These are phyloP conservation scores for Cyberlindnera xishuangbannaensis DNA, from an alignment of 805 yeast genomes.

Conservation along the genomic window DNA sequence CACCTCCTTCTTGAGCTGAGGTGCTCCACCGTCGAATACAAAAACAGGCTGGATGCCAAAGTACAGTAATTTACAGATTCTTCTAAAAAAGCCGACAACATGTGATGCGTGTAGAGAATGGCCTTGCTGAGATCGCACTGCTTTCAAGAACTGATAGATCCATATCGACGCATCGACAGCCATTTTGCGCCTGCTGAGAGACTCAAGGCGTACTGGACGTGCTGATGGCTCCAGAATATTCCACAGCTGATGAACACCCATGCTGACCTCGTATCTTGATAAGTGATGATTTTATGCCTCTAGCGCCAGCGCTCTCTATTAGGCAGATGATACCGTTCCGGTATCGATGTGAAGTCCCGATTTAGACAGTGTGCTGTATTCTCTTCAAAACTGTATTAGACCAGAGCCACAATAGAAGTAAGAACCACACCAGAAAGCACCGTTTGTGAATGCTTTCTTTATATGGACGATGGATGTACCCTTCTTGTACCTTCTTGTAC, in stretches of 20 bases:
- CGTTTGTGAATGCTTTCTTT: too few species aligned
- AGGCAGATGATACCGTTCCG: too few species aligned
- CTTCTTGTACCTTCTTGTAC: too few species aligned
- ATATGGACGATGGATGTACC: too few species aligned
- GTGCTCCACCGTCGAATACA: constrained; percentile 96
- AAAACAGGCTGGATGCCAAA: constrained; percentile 86
- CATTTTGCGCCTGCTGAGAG: constrained; percentile 66
- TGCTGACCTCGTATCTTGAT: too few species aligned
- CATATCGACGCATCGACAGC: constrained; percentile 99
- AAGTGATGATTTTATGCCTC: too few species aligned
- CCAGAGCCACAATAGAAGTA: too few species aligned
- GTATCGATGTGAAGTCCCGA: too few species aligned
- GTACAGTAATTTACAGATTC: constrained; percentile 84
- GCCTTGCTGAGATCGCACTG: constrained; percentile 85
- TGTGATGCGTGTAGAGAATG: constrained; percentile 74
- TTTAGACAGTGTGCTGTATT: too few species aligned
- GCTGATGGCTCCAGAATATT: constrained; percentile 85
- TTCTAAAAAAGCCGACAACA: constrained; percentile 89
- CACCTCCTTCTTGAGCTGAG: constrained; percentile 72
- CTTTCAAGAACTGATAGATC: constrained; percentile 95
- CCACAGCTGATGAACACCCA: constrained; percentile 98
- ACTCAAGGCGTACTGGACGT: constrained; percentile 82
- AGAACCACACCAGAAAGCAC: too few species aligned
- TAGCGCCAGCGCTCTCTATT: too few species aligned
- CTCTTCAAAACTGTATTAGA: too few species aligned